These are phyloP conservation scores for Paramecium sexaurelia DNA, from an alignment of 73 alveolate genomes.

Conservation along the genomic window DNA sequence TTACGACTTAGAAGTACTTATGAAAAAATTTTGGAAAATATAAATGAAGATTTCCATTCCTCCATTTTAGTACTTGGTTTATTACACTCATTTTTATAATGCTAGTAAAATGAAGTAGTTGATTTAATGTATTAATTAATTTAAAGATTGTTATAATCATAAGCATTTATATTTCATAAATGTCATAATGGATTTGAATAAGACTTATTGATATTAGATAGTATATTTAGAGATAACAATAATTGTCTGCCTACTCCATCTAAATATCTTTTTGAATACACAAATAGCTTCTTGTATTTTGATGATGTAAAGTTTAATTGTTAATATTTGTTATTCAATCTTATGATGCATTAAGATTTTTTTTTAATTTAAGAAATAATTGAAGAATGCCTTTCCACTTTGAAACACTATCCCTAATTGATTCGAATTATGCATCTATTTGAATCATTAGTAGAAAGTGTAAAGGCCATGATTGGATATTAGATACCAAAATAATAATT, in stretches of 20 bases:
- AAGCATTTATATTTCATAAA: slow-evolving; percentile 12
- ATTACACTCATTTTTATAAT: not conserved
- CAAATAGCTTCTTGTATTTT: not conserved
- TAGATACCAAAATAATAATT: not conserved
- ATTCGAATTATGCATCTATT: not conserved
- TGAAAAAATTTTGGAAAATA: not conserved
- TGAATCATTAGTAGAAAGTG: not conserved
- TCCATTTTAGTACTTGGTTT: not conserved
- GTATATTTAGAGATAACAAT: not conserved
- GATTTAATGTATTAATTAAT: not conserved
- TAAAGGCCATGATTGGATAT: not conserved
- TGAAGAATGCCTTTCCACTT: not conserved
- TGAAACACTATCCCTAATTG: not conserved
- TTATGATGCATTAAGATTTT: slow-evolving; percentile 17
- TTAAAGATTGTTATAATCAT: not conserved
- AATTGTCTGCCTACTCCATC: not conserved
- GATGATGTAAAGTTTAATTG: not conserved
- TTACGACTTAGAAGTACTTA: not conserved
- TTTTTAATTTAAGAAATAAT: not conserved
- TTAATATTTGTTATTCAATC: not conserved
- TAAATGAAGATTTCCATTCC: not conserved
- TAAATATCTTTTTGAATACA: not conserved
- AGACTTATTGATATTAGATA: not conserved
- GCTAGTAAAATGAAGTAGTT: not conserved
- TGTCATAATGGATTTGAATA: not conserved